phyloP scores from a whole-genome alignment of 2,329 filamentous ascomycete species.

The Aureobasidium melanogenum region DNA sequence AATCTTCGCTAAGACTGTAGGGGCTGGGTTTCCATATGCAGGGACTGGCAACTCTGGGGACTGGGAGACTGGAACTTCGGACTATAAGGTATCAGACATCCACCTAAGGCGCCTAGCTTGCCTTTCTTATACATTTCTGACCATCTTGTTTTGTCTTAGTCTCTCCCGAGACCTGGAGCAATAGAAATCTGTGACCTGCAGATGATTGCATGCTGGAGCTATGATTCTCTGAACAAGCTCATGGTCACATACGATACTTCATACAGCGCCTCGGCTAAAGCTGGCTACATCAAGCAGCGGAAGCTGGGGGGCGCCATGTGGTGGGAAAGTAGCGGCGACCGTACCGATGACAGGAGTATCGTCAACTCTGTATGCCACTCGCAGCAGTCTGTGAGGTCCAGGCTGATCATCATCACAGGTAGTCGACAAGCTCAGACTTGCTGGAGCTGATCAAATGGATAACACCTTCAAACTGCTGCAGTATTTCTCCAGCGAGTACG shows the following conservation, averaged over 20 bases:
- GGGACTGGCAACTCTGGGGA: background rate
- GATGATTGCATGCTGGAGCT: slow-evolving; percentile 67
- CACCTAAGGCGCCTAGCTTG: background rate
- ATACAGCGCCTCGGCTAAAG: slow-evolving; percentile 59
- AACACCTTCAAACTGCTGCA: background rate
- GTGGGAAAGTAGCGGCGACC: slow-evolving; percentile 85
- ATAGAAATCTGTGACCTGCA: slow-evolving; percentile 44
- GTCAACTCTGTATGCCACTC: slow-evolving; percentile 33
- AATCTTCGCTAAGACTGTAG: background rate
- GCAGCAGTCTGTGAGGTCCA: no score
- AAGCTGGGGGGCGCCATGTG: slow-evolving; percentile 84
- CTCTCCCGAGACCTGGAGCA: slow-evolving; percentile 57
- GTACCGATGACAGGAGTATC: slow-evolving; percentile 53
- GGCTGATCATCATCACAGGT: background rate
- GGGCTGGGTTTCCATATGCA: background rate
- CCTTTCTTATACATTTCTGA: background rate
- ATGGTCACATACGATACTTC: slow-evolving; percentile 72
- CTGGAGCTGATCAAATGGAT: background rate
- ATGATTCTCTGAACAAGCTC: slow-evolving; percentile 51
- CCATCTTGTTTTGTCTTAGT: background rate
- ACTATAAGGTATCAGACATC: background rate
- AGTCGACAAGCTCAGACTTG: background rate
- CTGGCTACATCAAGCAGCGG: slow-evolving; percentile 56
- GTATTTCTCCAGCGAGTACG: background rate
- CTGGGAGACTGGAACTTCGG: background rate